Conservation (phyloP, 345 rosid species). For the Anastatica hierochuntica region DNA sequence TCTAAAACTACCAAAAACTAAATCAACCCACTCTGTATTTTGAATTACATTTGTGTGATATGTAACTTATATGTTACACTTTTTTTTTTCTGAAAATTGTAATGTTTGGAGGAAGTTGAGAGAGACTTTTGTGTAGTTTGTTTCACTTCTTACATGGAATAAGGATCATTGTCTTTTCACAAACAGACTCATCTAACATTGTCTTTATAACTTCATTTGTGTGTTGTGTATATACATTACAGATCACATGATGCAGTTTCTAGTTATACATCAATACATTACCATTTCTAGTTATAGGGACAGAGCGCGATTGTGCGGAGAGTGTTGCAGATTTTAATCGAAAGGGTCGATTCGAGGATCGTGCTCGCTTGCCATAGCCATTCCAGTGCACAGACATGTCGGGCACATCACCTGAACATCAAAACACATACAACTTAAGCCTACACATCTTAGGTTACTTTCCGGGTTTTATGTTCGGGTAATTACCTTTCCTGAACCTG, state of each 20-base stretch:
- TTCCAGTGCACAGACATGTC: constrained; percentile 95
- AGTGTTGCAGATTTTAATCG: constrained; percentile 32
- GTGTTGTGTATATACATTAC: constrained; percentile 6
- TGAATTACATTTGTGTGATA: no score
- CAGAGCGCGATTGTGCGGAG: neutral
- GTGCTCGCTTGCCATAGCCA: constrained; percentile 99
- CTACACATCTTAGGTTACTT: neutral
- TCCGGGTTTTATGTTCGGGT: neutral
- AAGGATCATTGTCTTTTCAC: no score
- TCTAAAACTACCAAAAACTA: no score
- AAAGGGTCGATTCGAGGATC: constrained; percentile 92
- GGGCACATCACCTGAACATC: constrained; percentile 88
- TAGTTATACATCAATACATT: constrained; percentile 12
- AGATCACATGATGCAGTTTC: constrained; percentile 8
- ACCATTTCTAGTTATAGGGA: constrained; percentile 9
- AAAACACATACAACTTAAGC: constrained; percentile 4
- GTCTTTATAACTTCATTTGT: neutral
- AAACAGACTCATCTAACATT: constrained; percentile 12
- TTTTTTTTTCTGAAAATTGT: no score
- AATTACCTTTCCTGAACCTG: constrained; percentile 88
- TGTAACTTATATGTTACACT: no score
- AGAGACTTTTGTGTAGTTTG: no score
- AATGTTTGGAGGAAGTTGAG: no score
- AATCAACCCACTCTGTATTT: no score
- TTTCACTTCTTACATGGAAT: neutral